These are phyloP conservation scores for Botryotinia calthae DNA, from an alignment of 2,329 filamentous ascomycete species.

Conservation along the genomic window DNA sequence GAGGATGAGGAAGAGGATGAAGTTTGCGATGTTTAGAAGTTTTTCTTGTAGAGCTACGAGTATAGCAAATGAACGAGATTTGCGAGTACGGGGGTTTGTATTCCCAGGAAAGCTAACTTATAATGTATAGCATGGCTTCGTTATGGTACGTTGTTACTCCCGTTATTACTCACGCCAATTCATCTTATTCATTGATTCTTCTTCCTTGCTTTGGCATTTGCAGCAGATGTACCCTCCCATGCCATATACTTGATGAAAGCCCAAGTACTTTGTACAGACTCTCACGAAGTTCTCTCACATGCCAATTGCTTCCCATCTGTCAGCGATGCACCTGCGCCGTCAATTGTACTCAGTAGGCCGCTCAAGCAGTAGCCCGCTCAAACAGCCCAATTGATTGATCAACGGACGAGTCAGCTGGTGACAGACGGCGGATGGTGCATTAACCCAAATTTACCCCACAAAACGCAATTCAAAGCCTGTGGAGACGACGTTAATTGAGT, in stretches of 20 bases:
- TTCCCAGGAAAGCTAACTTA: not conserved
- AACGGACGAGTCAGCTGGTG: not conserved
- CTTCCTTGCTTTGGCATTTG: not conserved
- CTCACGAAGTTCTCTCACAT: not conserved
- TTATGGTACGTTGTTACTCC: not conserved
- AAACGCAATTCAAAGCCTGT: not conserved
- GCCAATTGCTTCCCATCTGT: not conserved
- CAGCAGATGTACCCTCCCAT: not conserved
- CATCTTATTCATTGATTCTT: not conserved
- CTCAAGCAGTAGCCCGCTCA: not conserved
- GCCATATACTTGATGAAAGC: not conserved
- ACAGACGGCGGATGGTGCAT: not conserved
- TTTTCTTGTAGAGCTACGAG: not conserved
- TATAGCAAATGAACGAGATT: not conserved
- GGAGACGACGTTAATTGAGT: too few relatives aligned
- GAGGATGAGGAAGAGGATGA: not conserved
- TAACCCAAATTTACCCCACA: not conserved
- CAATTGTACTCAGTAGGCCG: not conserved
- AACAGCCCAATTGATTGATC: not conserved
- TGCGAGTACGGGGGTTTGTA: not conserved
- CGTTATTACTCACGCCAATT: not conserved
- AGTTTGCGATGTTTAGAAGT: not conserved
- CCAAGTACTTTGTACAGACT: not conserved
- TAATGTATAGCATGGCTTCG: not conserved
- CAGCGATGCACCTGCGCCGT: not conserved